These are phyloP conservation scores for Besnoitia besnoiti DNA, from an alignment of 169 alveolate species.

Conservation along the genomic window DNA sequence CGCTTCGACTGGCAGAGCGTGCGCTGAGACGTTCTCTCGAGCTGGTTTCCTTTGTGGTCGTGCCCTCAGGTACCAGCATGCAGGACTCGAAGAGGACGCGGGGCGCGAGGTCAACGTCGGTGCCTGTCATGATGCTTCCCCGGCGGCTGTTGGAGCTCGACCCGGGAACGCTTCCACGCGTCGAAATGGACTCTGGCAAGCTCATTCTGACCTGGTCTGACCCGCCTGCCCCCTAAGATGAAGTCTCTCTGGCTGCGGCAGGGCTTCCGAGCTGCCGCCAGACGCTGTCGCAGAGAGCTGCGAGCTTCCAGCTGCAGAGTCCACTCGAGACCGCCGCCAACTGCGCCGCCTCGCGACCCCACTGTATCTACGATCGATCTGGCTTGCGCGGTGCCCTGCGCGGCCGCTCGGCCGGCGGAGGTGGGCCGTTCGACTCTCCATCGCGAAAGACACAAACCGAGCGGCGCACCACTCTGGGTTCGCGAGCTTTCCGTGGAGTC, in stretches of 20 bases:
- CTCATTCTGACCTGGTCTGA: neutral
- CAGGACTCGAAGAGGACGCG: constrained; percentile 23
- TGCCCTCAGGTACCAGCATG: neutral
- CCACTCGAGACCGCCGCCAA: neutral
- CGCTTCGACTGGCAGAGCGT: neutral
- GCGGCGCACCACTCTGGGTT: constrained; percentile 34
- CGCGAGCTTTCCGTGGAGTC: neutral
- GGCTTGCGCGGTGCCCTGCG: neutral
- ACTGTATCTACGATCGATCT: neutral
- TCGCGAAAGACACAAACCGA: neutral
- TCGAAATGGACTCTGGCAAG: neutral
- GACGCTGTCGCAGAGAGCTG: neutral
- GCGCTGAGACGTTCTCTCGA: neutral
- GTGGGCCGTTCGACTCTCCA: neutral
- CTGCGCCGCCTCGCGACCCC: neutral
- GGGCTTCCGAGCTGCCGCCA: neutral
- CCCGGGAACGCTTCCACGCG: neutral
- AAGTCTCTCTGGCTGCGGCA: neutral
- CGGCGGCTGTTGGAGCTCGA: neutral
- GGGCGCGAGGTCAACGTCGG: neutral
- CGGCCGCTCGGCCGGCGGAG: constrained; percentile 28
- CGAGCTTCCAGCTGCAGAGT: neutral
- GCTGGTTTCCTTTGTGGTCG: neutral
- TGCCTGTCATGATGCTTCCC: neutral
- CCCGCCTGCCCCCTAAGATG: neutral